Conservation (phyloP, 75 land plant genomes). For the Pinus taeda region DNA sequence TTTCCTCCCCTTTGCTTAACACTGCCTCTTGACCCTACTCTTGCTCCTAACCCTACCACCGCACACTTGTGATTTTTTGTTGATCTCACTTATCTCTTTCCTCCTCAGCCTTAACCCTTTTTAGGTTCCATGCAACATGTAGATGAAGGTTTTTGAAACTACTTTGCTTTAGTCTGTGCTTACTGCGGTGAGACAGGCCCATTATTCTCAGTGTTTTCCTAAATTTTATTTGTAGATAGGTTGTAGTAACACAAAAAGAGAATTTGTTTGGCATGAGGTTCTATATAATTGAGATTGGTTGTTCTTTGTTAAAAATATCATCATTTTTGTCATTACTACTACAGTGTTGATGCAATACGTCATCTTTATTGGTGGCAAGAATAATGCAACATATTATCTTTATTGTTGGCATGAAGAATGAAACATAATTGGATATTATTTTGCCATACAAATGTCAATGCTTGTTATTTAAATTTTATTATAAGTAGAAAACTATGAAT, state of each 20-base stretch:
- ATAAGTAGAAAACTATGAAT: neutral
- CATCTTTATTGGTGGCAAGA: too few species aligned
- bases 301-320: neutral
- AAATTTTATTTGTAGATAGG: neutral
- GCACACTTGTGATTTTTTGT: neutral
- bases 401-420: neutral
- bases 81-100: constrained; percentile 17
- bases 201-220: neutral
- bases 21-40: constrained; percentile 43
- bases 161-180: neutral
- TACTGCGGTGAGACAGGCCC: neutral
- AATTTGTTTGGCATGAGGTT: neutral
- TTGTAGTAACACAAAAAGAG: neutral
- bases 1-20: constrained; percentile 65
- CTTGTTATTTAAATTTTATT: neutral
- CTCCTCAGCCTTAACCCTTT: constrained; percentile 8
- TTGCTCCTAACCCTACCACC: constrained; percentile 17
- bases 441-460: neutral
- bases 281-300: neutral
- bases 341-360: too few species aligned
- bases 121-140: constrained; percentile 4
- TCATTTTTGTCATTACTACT: neutral
- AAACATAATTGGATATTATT: neutral
- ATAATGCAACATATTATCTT: neutral
- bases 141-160: constrained; percentile 4